phyloP scores from a whole-genome alignment of 2,329 filamentous ascomycete genomes.

The Aspergillus persii region DNA sequence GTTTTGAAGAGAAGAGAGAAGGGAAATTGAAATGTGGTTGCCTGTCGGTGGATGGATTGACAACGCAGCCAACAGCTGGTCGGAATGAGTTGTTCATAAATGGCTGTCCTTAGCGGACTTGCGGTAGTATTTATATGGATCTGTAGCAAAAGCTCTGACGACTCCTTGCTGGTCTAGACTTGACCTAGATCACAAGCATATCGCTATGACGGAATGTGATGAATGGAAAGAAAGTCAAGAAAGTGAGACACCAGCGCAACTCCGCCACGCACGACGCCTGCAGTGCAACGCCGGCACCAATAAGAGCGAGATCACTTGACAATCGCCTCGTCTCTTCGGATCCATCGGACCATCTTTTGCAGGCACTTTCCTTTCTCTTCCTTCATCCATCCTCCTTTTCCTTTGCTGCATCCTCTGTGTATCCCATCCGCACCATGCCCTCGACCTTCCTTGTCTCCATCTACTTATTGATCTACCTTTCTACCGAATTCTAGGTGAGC shows the following conservation, averaged over 20 bases:
- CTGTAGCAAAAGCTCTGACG: too few relatives aligned
- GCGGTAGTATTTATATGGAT: too few relatives aligned
- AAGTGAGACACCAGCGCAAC: not conserved
- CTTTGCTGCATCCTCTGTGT: not conserved
- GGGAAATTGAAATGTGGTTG: not conserved
- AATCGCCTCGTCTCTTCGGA: not conserved
- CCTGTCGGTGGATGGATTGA: not conserved
- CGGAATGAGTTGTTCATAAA: too few relatives aligned
- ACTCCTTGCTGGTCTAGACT: too few relatives aligned
- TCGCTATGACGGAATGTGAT: too few relatives aligned
- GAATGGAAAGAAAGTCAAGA: too few relatives aligned
- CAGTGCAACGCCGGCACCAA: not conserved
- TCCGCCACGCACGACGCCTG: not conserved
- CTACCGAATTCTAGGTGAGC: not conserved
- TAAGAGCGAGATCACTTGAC: not conserved
- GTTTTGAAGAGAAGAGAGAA: conserved; percentile 10
- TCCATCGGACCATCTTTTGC: not conserved
- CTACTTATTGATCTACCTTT: not conserved
- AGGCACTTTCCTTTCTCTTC: not conserved
- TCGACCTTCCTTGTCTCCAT: not conserved
- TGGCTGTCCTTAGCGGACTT: too few relatives aligned
- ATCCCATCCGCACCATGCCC: not conserved
- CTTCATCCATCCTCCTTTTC: not conserved
- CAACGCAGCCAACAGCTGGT: too few relatives aligned
- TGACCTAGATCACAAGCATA: too few relatives aligned